Evolutionary conservation across 129 eudicot genomes (phyloP), one percentile per base, ranked within the genome.

Genomic region (Flaveria linearis): DNA sequence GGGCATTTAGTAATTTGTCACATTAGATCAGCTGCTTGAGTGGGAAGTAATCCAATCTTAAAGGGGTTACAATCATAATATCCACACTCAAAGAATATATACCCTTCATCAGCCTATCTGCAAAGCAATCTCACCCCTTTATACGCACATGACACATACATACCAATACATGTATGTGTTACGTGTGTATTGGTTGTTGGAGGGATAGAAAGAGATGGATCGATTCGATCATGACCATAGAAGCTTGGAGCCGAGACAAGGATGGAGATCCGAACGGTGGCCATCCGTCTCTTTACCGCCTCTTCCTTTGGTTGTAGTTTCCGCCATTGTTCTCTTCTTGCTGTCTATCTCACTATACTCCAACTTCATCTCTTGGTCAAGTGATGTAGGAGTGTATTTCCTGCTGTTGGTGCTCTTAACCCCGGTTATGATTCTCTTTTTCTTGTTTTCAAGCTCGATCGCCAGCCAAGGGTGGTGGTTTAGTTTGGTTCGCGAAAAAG

Each of bases 41-140:
- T 84, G 80, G 71, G 63, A 50, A 73, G 74, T 58, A 77, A 61
- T 82, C 50, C 85, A 73, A 71, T 77, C 74, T n/a, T 23, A 82
- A 82, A 76, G 80, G 26, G 42, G 63, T 20, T 76, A 16, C 50
- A 74, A 63, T 69, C 75, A 82, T 68, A 81, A 79, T 71, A 79
- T 71, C 84, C 85, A 76, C 84, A 91, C 91, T 86, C 90, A 74
- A 82, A 70, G 94, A 78, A 91, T 79, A 83, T 85, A 85, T 88
- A 41, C 91, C 78, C 13, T 82, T 76, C 76, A 61, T 36, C 78
- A 30, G 15, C 87, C 49, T 22, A 64, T 55, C 22, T 43, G 16
- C 42, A 76, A 86, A 81, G 86, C 73, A 74, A 76, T 33, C 73
- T 75, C 63, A 63, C 7, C 75, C 42, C 69, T 55, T 33, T 57